phyloP scores from a whole-genome alignment of 2,329 filamentous ascomycete species.

The Xylaria sp. region DNA sequence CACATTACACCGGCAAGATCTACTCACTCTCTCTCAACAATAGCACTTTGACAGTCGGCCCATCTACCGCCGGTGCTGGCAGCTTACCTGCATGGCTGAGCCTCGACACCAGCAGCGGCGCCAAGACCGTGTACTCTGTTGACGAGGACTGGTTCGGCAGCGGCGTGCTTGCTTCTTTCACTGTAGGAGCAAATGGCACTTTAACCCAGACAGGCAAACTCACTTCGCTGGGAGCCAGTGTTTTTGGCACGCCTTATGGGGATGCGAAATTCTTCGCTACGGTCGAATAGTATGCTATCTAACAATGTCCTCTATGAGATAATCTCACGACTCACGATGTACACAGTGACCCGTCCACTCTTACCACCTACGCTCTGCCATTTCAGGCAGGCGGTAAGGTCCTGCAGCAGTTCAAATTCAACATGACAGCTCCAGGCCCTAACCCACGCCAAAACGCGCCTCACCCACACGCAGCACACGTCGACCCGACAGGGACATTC shows the following conservation, averaged over 20 bases:
- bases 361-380: conserved; percentile 58
- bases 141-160: conserved; percentile 54
- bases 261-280: conserved; percentile 56
- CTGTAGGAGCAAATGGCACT: conserved; percentile 49
- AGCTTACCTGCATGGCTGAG: conserved; percentile 54
- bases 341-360: conserved; percentile 54
- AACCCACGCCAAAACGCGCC: conserved; percentile 64
- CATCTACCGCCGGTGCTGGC: conserved; percentile 49
- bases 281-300: conserved; percentile 56
- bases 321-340: conserved; percentile 29
- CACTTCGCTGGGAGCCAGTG: conserved; percentile 52
- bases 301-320: conserved; percentile 17
- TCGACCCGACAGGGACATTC: conserved; percentile 61
- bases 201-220: conserved; percentile 50
- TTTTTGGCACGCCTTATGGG: conserved; percentile 57
- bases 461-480: conserved; percentile 64
- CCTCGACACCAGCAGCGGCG: conserved; percentile 47
- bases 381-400: conserved; percentile 47
- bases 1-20: conserved; percentile 55
- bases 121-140: conserved; percentile 51
- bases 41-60: conserved; percentile 46
- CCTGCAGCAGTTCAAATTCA: conserved; percentile 55
- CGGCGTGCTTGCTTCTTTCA: conserved; percentile 52
- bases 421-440: conserved; percentile 56
- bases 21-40: conserved; percentile 51